A percentile compares a stretch with the other conserved stretches of the same genome.
Evolutionary conservation across 1,284 basidiomycete genomes (phyloP).

Genomic region (Leccinum fallax): DNA sequence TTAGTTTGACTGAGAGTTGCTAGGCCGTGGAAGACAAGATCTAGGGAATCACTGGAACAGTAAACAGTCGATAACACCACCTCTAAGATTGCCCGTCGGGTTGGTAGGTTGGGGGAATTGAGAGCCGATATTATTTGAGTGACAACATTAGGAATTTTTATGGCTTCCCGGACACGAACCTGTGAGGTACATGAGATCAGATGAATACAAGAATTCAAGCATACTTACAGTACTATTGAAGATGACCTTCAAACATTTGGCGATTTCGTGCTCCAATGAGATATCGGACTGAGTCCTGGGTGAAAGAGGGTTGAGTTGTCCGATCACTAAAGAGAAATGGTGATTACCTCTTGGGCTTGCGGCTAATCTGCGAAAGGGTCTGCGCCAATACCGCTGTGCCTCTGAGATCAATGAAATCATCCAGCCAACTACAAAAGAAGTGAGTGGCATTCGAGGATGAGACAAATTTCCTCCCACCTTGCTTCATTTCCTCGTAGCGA

Average conservation of each 20-base stretch:
- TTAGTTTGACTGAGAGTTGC: constrained; percentile 69
- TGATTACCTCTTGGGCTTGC: constrained; percentile 64
- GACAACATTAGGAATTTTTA: constrained; percentile 79
- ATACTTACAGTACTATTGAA: constrained; percentile 73
- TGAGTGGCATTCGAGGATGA: constrained; percentile 16
- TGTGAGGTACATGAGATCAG: constrained; percentile 34
- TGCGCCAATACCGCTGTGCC: constrained; percentile 88
- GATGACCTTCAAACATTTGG: constrained; percentile 87
- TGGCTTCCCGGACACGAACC: constrained; percentile 78
- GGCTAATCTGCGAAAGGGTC: constrained; percentile 74
- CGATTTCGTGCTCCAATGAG: constrained; percentile 84
- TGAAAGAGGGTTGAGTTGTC: constrained; percentile 7
- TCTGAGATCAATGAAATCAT: constrained; percentile 75
- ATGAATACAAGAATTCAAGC: not conserved
- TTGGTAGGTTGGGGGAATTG: constrained; percentile 81
- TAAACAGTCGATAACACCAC: constrained; percentile 70
- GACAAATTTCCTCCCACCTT: constrained; percentile 47
- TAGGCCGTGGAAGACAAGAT: constrained; percentile 63
- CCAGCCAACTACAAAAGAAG: constrained; percentile 68
- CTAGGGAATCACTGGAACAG: constrained; percentile 54
- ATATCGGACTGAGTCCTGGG: constrained; percentile 67
- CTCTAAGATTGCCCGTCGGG: constrained; percentile 83
- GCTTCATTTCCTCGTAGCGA: constrained; percentile 83
- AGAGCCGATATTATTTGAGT: constrained; percentile 85
- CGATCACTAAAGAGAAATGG: not conserved